Percentiles rank a stretch among this genome's conserved stretches.
Evolutionary conservation across 208 protist species (phyloP).

Genomic region (Wallacemonas rigidus): DNA sequence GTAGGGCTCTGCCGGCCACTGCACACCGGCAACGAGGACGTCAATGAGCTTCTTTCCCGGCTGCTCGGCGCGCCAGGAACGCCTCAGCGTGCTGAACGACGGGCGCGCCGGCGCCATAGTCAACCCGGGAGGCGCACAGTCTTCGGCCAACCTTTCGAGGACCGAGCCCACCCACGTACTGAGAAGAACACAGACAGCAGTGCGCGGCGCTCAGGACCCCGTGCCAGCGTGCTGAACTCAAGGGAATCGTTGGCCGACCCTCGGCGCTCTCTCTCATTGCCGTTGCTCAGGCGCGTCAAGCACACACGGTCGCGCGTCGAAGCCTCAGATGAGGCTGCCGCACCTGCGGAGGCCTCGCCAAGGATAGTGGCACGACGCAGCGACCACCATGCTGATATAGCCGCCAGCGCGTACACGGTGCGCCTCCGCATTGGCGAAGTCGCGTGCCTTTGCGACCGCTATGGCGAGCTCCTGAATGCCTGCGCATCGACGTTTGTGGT

Average conservation of each 20-base stretch:
- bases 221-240: no score
- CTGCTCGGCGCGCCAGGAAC: background rate
- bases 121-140: background rate
- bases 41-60: background rate
- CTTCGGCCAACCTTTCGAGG: background rate
- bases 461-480: background rate
- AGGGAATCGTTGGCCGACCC: background rate
- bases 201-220: no score
- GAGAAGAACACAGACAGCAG: no score
- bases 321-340: background rate
- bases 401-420: background rate
- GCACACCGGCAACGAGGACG: background rate
- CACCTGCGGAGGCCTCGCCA: background rate
- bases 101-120: no score
- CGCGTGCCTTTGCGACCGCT: background rate
- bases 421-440: background rate
- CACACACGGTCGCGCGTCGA: background rate
- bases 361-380: background rate
- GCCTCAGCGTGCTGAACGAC: background rate
- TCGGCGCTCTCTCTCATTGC: constrained; percentile 8
- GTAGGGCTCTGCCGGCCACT: constrained; percentile 24
- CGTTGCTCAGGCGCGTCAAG: background rate
- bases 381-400: no score
- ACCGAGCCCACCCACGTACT: background rate
- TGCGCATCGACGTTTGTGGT: constrained; percentile 8